Evolutionary conservation across 257 asterid species (phyloP).

Genomic region (Ballota nigra): DNA sequence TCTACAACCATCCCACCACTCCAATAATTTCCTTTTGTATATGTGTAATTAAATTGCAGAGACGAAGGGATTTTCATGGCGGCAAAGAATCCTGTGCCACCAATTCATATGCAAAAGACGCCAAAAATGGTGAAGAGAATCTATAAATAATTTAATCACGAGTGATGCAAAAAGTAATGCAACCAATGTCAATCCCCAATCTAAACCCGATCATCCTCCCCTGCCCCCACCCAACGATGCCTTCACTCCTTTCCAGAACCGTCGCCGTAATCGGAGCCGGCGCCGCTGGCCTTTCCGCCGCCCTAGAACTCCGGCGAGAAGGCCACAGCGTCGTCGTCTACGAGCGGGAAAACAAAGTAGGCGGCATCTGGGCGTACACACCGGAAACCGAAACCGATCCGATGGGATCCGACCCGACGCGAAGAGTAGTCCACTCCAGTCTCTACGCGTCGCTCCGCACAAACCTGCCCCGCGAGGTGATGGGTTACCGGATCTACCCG

Average conservation of each 20-base stretch:
- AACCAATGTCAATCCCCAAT: conserved; percentile 35
- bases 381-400: conserved; percentile 68
- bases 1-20: no score
- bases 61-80: not conserved
- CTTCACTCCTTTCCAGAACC: conserved; percentile 36
- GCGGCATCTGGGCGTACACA: conserved; percentile 88
- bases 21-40: no score
- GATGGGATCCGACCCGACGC: conserved; percentile 52
- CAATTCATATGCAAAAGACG: not conserved
- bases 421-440: conserved; percentile 65
- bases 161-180: not conserved
- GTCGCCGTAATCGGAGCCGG: conserved; percentile 98
- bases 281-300: conserved; percentile 83
- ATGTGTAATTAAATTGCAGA: not conserved
- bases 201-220: conserved; percentile 18
- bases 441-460: conserved; percentile 88
- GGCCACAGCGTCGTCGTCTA: conserved; percentile 83
- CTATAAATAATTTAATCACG: not conserved
- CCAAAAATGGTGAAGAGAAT: not conserved
- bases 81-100: not conserved
- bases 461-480: conserved; percentile 78
- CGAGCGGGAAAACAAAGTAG: conserved; percentile 60
- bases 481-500: conserved; percentile 83
- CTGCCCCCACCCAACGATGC: conserved; percentile 29
- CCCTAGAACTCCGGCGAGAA: conserved; percentile 73